Base-by-base conservation (phyloP, 164 flowering plant genomes). In the Litsea cubeba region DNA sequence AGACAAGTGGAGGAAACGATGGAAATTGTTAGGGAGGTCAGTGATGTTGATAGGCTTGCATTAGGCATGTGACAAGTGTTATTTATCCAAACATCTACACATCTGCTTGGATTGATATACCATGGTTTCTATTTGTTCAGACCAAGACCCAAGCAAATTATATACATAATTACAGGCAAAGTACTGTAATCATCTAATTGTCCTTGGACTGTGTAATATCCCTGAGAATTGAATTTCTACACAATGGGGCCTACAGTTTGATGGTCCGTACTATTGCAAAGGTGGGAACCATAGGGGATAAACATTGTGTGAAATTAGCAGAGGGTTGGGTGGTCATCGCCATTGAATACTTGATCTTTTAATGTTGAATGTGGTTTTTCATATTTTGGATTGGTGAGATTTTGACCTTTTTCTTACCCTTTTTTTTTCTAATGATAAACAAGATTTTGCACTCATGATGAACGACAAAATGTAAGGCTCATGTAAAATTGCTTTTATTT, bases 1-100 rank as follows among this genome's bases (percentile, higher is more conserved):
- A 96, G 91, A 80, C 97, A 94, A 84, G 92, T 96, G 71, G 99
- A 96, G 84, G 96, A 96, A 76, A 94, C 97, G 1, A 92, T 94
- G 91, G 98, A 94, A 78, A 94, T 96, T 74, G 98, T 96, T 76
- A 94, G 97, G 58, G 99, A 96, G 82, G 99, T 92, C 87, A 66
- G 76, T 74, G 60, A 15, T 8, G 12, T 5, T 7, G 54, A 12
- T 22, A 22, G 5, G 15, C 30, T 66, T 28, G 18, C 40, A 28
- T 66, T 66, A 30, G 8, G 46, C 46, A 26, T 32, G 15, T 90
- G 93, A 93, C 90, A 15, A 3, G 5, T 54, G 20, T 20, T 54
- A 54, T 54, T 54, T 20, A 15, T 5, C 60, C 17, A 54, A 54
- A 54, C 12, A 28, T 24, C 79, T 8, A 54, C 26, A 23, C 65